These are phyloP conservation scores for Lentinula boryana DNA, from an alignment of 768 basidiomycete species.

Conservation along the genomic window DNA sequence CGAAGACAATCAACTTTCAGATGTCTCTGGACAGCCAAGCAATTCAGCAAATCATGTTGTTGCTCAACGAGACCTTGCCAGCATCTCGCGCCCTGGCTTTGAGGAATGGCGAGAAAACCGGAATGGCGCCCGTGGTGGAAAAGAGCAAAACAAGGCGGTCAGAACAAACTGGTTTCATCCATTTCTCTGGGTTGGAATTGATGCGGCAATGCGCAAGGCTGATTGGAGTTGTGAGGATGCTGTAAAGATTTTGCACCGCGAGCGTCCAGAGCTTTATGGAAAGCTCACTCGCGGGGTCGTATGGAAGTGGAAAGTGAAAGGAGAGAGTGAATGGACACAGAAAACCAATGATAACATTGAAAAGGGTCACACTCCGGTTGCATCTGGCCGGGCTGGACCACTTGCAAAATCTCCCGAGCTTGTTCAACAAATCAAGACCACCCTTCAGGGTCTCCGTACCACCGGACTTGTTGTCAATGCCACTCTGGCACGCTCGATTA, in stretches of 20 bases:
- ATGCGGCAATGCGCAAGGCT: background rate
- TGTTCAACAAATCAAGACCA: constrained; percentile 10
- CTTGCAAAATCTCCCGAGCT: constrained; percentile 12
- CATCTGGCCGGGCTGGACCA: constrained; percentile 11
- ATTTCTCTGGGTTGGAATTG: constrained; percentile 12
- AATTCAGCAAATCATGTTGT: too few relatives aligned
- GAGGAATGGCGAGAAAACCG: background rate
- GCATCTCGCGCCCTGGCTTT: background rate
- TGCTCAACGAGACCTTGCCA: background rate
- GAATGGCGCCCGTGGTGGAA: constrained; percentile 10
- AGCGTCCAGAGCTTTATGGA: constrained; percentile 2
- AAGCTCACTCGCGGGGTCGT: background rate
- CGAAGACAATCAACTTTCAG: too few relatives aligned
- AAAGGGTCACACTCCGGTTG: constrained; percentile 4
- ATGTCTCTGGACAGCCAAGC: too few relatives aligned
- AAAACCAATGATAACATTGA: background rate
- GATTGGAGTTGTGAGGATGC: constrained; percentile 1
- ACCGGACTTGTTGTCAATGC: constrained; percentile 10
- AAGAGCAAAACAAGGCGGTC: background rate
- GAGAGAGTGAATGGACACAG: background rate
- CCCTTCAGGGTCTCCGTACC: constrained; percentile 9
- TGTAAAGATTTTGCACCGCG: background rate
- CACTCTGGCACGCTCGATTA: constrained; percentile 11
- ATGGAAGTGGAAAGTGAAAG: constrained; percentile 1
- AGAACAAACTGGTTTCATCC: constrained; percentile 17